phyloP scores from a whole-genome alignment of 805 yeast genomes.

The Barnettozyma vustinii region DNA sequence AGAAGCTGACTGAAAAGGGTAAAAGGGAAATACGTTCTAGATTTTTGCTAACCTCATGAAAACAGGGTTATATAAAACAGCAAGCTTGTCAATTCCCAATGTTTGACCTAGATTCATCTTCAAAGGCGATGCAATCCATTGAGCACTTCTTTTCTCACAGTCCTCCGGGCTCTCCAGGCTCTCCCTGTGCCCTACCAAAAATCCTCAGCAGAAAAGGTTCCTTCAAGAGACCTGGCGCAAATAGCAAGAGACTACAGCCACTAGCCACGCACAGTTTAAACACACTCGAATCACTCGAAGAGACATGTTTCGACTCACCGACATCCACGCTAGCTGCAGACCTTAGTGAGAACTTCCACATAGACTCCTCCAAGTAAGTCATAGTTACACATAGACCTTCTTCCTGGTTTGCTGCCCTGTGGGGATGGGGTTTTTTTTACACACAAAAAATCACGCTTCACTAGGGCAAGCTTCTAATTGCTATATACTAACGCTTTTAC shows the following conservation, averaged over 20 bases:
- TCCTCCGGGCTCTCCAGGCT: slow-evolving; percentile 8
- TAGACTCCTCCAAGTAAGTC: slow-evolving; percentile 19
- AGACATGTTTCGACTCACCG: slow-evolving; percentile 37
- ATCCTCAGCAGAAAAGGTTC: slow-evolving; percentile 10
- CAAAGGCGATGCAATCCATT: slow-evolving; percentile 8
- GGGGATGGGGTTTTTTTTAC: not conserved
- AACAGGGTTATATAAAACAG: not conserved
- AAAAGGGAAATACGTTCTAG: not conserved
- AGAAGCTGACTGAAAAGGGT: slow-evolving; percentile 5
- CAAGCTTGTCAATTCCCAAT: not conserved
- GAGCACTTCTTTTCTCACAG: slow-evolving; percentile 7
- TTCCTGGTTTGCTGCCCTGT: not conserved
- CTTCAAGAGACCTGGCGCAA: not conserved
- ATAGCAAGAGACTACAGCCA: slow-evolving; percentile 8
- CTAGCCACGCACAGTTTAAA: slow-evolving; percentile 13
- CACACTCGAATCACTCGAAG: slow-evolving; percentile 13
- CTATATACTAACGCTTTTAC: not conserved
- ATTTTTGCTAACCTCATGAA: not conserved
- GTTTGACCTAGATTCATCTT: not conserved
- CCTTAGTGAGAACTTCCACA: slow-evolving; percentile 33
- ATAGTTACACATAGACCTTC: not conserved
- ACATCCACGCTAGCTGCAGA: slow-evolving; percentile 34
- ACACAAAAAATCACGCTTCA: not conserved
- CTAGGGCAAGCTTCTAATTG: not conserved
- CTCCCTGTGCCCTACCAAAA: slow-evolving; percentile 8